A percentile compares a stretch with the other conserved stretches of the same genome.
These are phyloP conservation scores for Ustilago curta DNA, from an alignment of 1,284 basidiomycete genomes.

Conservation along the genomic window DNA sequence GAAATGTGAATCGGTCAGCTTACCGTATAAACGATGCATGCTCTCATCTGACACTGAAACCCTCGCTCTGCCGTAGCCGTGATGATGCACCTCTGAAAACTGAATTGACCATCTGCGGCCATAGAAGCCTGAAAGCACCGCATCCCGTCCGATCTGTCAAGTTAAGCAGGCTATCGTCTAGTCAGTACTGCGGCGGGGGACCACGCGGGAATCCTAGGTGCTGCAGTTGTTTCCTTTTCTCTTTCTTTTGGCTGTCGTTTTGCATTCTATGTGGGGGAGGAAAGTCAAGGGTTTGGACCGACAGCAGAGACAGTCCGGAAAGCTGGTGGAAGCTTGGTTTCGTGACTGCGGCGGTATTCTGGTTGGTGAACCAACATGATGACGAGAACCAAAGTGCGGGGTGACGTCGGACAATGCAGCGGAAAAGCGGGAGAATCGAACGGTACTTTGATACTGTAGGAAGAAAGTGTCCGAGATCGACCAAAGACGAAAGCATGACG, in stretches of 20 bases:
- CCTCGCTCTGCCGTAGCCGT: no score
- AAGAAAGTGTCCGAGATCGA: not conserved
- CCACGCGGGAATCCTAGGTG: conserved; percentile 84
- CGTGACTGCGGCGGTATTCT: no score
- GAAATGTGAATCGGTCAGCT: no score
- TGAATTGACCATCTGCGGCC: conserved; percentile 75
- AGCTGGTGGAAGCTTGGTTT: no score
- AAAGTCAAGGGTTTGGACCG: no score
- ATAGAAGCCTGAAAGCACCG: conserved; percentile 83
- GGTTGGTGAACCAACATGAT: no score
- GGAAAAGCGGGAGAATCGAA: conserved; percentile 1
- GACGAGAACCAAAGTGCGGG: conserved; percentile 8
- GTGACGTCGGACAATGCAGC: conserved; percentile 28
- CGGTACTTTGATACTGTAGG: no score
- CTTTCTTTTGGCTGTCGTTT: not conserved
- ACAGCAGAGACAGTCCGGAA: no score
- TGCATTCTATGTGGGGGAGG: not conserved
- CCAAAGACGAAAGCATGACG: not conserved
- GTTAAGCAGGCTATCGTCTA: conserved; percentile 82
- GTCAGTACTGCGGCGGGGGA: conserved; percentile 87
- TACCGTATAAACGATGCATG: no score
- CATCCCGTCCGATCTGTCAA: conserved; percentile 84
- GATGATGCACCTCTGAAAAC: no score
- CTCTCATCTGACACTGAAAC: no score
- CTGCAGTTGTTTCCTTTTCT: conserved; percentile 75